phyloP scores from a whole-genome alignment of 768 basidiomycete species.

The Clavaria fumosa region DNA sequence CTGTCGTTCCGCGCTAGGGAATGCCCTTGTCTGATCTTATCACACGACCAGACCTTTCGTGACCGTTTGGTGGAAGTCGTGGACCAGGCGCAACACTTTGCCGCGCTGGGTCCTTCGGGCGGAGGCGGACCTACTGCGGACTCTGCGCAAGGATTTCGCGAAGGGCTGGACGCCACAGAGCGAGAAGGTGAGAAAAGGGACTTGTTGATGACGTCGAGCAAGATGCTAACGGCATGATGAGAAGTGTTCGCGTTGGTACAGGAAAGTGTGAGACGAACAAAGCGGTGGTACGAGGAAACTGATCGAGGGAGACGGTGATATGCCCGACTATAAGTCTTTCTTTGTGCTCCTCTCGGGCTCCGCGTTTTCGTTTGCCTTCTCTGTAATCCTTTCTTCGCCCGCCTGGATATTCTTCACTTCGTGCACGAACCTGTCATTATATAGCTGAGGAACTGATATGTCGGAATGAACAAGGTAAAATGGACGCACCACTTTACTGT shows the following conservation, averaged over 20 bases:
- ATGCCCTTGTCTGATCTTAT: too few species aligned
- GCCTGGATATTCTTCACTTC: neutral
- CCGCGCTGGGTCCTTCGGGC: constrained; percentile 45
- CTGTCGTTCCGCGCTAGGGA: too few species aligned
- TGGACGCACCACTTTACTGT: constrained; percentile 61
- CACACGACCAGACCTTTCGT: constrained; percentile 73
- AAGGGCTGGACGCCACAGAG: constrained; percentile 87
- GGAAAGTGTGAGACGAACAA: constrained; percentile 61
- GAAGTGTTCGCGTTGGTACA: constrained; percentile 79
- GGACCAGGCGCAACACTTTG: constrained; percentile 85
- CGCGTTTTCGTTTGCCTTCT: neutral
- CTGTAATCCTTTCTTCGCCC: neutral
- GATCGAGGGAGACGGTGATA: constrained; percentile 36
- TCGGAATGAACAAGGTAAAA: neutral
- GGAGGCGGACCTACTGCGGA: constrained; percentile 38
- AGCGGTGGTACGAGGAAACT: constrained; percentile 72
- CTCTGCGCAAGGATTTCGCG: constrained; percentile 61
- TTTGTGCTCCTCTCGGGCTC: constrained; percentile 1
- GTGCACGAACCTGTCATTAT: neutral
- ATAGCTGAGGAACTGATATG: neutral
- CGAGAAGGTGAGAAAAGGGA: constrained; percentile 82
- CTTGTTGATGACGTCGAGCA: constrained; percentile 10
- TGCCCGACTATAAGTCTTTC: neutral
- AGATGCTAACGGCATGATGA: neutral
- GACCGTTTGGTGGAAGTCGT: constrained; percentile 62